Percentiles rank a stretch among this genome's conserved stretches.
phyloP scores from a whole-genome alignment of 2,329 filamentous ascomycete species.

The Aspergillus sp. region DNA sequence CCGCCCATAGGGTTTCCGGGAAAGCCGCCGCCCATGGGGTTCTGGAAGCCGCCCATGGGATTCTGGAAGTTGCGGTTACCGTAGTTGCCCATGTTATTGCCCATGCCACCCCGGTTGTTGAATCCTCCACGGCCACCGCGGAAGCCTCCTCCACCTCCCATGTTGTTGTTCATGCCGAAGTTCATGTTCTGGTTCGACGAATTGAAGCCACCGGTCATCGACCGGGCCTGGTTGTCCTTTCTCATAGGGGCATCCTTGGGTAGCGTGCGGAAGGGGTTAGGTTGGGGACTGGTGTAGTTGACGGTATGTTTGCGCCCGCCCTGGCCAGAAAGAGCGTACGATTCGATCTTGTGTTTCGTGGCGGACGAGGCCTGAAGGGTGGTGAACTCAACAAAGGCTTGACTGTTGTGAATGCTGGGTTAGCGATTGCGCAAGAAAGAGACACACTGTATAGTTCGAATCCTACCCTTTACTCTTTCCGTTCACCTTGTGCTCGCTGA shows the following conservation, averaged over 20 bases:
- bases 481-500: constrained; percentile 98
- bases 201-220: constrained; percentile 50
- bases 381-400: constrained; percentile 82
- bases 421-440: background rate
- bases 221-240: constrained; percentile 58
- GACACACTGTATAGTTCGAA: background rate
- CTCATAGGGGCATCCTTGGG: constrained; percentile 82
- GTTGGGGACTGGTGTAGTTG: constrained; percentile 71
- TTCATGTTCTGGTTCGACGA: constrained; percentile 41
- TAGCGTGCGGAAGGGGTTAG: constrained; percentile 86
- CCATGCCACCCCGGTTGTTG: constrained; percentile 29
- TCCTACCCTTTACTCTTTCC: constrained; percentile 97
- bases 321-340: constrained; percentile 57
- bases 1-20: constrained; percentile 48
- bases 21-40: constrained; percentile 49
- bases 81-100: constrained; percentile 53
- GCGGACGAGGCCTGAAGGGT: constrained; percentile 83
- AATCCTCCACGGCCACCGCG: constrained; percentile 50
- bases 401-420: constrained; percentile 39
- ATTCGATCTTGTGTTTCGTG: constrained; percentile 77
- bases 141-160: constrained; percentile 55
- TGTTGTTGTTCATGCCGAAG: constrained; percentile 40
- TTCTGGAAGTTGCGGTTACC: constrained; percentile 50
- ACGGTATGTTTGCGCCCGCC: constrained; percentile 66
- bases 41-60: constrained; percentile 44